Evolutionary conservation across 495 filamentous ascomycete genomes (phyloP), one percentile per base, ranked within the genome.

Genomic region (Xylaria flabelliformis): DNA sequence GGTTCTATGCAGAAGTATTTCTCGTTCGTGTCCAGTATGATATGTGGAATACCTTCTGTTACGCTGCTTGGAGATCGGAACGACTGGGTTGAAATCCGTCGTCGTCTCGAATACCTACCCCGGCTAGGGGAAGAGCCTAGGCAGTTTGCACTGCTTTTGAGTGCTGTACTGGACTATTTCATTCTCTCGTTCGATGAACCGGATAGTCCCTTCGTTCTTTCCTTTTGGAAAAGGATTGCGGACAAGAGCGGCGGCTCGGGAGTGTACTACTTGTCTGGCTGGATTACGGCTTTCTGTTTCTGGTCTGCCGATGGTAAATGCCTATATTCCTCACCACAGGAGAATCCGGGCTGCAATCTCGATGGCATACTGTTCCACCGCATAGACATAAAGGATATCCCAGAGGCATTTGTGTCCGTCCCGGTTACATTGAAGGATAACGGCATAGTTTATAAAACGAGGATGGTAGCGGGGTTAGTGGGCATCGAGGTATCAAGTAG

Each of bases 211-310:
- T 17, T 17, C 13, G 13, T 48, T 19, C 1, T 17, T 1, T 17
- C 44, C 44, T 48, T 48, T 17, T 48, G 44, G 44, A 17, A 5
- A 5, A 48, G 19, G 44, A 48, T 48, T 48, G 44, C 44, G 44
- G 44, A 48, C 17, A 15, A 19, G 17, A 48, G 5, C 1, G 4
- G 17, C 39, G 56, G 56, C 13, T 61, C 56, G 26, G 56, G 56
- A 0, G 32, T 32, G 3, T 21, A 7, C 6, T 61, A 34, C 17
- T 24, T 61, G 2, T 61, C 56, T 8, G 56, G 56, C 17, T 61
- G 56, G 56, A 32, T 61, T 7, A 61, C 56, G 9, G 56, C 56
- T 24, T 61, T 61, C 19, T 61, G 56, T 24, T 61, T 61, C 56
- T 61, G 56, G 56, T 19, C 26, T 13, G 29, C 56, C 29, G 56